Conservation (phyloP, 2,329 filamentous ascomycete genomes). For the Pseudocercospora macadamiae region DNA sequence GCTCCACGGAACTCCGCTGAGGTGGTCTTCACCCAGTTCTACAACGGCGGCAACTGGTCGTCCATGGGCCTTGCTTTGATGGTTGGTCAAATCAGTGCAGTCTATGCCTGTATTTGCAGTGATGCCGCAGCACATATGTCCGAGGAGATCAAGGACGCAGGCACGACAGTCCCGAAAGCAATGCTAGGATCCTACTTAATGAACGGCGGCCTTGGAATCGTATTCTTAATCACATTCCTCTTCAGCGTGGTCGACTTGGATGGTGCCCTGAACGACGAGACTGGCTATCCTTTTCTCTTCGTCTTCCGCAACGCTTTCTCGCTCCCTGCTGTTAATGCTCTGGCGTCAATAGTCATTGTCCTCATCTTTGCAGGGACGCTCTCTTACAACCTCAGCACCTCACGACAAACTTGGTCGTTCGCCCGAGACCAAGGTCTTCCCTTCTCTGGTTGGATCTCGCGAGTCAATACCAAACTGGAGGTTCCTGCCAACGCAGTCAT, state of each 20-base stretch:
- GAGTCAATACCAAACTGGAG: constrained; percentile 17
- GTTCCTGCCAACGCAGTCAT: constrained; percentile 33
- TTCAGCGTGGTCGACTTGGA: constrained; percentile 41
- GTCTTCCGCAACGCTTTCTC: constrained; percentile 39
- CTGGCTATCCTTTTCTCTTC: constrained; percentile 41
- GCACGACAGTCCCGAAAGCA: constrained; percentile 33
- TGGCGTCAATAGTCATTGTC: constrained; percentile 29
- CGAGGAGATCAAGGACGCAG: constrained; percentile 37
- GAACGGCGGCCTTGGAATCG: constrained; percentile 42
- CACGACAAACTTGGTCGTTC: constrained; percentile 43
- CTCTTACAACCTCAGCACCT: constrained; percentile 27
- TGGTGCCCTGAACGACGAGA: constrained; percentile 28
- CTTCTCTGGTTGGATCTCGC: constrained; percentile 26
- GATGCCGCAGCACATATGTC: constrained; percentile 34
- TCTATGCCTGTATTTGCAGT: constrained; percentile 29
- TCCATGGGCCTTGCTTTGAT: constrained; percentile 35
- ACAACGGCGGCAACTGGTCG: constrained; percentile 45
- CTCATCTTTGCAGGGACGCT: constrained; percentile 29
- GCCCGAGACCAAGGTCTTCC: constrained; percentile 39
- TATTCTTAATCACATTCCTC: constrained; percentile 34
- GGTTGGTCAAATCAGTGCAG: constrained; percentile 38
- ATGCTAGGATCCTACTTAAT: constrained; percentile 33
- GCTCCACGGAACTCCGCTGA: constrained; percentile 31
- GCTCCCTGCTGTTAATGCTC: constrained; percentile 30
- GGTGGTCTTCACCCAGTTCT: constrained; percentile 43